Evolutionary conservation across 495 filamentous ascomycete genomes (phyloP).

Genomic region (Aspergillus conjunctus): DNA sequence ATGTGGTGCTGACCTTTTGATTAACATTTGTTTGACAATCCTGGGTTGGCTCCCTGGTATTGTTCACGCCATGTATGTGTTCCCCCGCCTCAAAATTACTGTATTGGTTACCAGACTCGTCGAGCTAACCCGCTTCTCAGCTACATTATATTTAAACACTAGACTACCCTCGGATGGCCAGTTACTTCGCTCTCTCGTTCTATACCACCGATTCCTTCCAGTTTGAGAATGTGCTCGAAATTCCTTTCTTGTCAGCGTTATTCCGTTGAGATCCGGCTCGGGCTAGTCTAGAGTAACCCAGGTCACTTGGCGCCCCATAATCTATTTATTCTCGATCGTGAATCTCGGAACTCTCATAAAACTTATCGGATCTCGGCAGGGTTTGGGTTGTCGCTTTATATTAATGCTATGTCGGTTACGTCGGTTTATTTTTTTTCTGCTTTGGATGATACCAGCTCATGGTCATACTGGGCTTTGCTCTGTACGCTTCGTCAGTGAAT

Average conservation of each 20-base stretch:
- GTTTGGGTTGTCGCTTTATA: conserved; percentile 35
- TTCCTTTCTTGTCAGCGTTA: conserved; percentile 24
- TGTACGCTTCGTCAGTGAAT: conserved; percentile 33
- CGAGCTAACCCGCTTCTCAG: conserved; percentile 33
- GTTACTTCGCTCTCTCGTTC: conserved; percentile 14
- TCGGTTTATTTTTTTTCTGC: conserved; percentile 22
- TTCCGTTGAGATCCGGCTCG: conserved; percentile 40
- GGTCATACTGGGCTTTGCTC: conserved; percentile 38
- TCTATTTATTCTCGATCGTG: conserved; percentile 6
- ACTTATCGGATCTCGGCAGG: conserved; percentile 11
- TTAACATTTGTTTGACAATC: conserved; percentile 86
- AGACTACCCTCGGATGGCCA: conserved; percentile 23
- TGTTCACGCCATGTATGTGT: conserved; percentile 70
- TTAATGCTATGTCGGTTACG: conserved; percentile 23
- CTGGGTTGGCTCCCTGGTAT: conserved; percentile 80
- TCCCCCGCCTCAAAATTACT: background rate
- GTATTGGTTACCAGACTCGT: background rate
- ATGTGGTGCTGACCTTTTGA: conserved; percentile 77
- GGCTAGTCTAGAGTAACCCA: conserved; percentile 36
- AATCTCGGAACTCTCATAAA: background rate
- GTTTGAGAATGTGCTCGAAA: conserved; percentile 17
- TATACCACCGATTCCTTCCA: conserved; percentile 10
- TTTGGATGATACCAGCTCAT: conserved; percentile 52
- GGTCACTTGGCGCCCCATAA: conserved; percentile 31
- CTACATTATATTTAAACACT: conserved; percentile 62